Evolutionary conservation across 2,329 filamentous ascomycete species (phyloP).

Genomic region (Ascochyta lentis): DNA sequence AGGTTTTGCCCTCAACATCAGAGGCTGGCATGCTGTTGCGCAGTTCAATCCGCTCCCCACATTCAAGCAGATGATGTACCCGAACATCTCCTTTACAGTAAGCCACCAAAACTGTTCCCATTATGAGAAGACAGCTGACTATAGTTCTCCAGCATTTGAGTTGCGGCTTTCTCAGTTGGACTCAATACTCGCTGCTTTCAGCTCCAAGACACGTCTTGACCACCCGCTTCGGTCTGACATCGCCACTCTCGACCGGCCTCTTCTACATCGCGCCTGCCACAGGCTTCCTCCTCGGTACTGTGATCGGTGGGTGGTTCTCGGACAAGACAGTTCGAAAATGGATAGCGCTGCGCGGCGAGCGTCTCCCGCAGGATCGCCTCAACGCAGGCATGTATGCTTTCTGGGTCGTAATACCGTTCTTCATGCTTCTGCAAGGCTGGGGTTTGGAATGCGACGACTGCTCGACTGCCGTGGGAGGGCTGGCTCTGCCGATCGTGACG

Average conservation of each 20-base stretch:
- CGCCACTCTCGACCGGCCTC: conserved; percentile 23
- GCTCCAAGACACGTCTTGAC: conserved; percentile 24
- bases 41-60: conserved; percentile 31
- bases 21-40: conserved; percentile 10
- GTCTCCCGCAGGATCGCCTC: conserved; percentile 33
- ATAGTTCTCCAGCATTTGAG: conserved; percentile 18
- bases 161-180: conserved; percentile 30
- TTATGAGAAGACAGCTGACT: neutral
- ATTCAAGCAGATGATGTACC: conserved; percentile 29
- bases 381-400: conserved; percentile 31
- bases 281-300: conserved; percentile 27
- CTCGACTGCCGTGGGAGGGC: conserved; percentile 29
- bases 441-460: conserved; percentile 39
- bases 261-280: conserved; percentile 31
- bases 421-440: conserved; percentile 48
- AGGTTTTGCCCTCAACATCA: conserved; percentile 9
- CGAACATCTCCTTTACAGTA: conserved; percentile 34
- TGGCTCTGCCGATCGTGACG: conserved; percentile 46
- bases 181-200: conserved; percentile 28
- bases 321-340: conserved; percentile 26
- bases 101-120: neutral
- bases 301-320: conserved; percentile 27
- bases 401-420: conserved; percentile 42
- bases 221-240: conserved; percentile 24
- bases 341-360: conserved; percentile 18